Conservation (phyloP, 495 filamentous ascomycete genomes). For the Alectoria sarmentosa region DNA sequence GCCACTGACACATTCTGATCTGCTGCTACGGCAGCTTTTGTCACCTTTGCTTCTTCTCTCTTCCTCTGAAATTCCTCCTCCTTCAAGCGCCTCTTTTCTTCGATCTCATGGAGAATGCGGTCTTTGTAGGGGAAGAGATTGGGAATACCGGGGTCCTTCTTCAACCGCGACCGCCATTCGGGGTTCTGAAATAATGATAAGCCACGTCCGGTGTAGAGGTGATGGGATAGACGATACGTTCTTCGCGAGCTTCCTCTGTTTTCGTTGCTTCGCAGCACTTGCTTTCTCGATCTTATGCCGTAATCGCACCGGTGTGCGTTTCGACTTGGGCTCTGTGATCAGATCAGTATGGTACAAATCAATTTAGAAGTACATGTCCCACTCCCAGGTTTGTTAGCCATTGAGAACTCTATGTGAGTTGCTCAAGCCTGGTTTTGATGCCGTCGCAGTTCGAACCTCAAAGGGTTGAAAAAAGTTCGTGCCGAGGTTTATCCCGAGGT, state of each 20-base stretch:
- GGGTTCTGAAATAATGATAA: slow-evolving; percentile 55
- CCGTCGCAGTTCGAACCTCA: neutral
- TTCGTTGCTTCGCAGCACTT: slow-evolving; percentile 81
- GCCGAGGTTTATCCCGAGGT: neutral
- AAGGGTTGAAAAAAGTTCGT: neutral
- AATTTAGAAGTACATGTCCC: slow-evolving; percentile 13
- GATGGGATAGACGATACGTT: slow-evolving; percentile 40
- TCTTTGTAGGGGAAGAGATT: slow-evolving; percentile 98
- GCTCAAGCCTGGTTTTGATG: neutral
- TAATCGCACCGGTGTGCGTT: slow-evolving; percentile 79
- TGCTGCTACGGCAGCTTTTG: slow-evolving; percentile 38
- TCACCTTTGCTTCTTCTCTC: slow-evolving; percentile 63
- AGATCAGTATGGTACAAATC: neutral
- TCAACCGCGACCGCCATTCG: slow-evolving; percentile 84
- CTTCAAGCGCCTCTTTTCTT: slow-evolving; percentile 74
- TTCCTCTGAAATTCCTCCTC: slow-evolving; percentile 66
- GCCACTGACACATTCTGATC: slow-evolving; percentile 34
- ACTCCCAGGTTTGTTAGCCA: slow-evolving; percentile 49
- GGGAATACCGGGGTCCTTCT: slow-evolving; percentile 96
- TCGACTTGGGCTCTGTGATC: slow-evolving; percentile 77
- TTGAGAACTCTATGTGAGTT: slow-evolving; percentile 1
- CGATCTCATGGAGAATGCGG: slow-evolving; percentile 85
- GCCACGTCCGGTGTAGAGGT: neutral
- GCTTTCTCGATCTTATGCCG: slow-evolving; percentile 96
- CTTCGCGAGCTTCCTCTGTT: slow-evolving; percentile 80